These are phyloP conservation scores for Globisporangium solare DNA, from an alignment of 352 stramenopile species.

Conservation along the genomic window DNA sequence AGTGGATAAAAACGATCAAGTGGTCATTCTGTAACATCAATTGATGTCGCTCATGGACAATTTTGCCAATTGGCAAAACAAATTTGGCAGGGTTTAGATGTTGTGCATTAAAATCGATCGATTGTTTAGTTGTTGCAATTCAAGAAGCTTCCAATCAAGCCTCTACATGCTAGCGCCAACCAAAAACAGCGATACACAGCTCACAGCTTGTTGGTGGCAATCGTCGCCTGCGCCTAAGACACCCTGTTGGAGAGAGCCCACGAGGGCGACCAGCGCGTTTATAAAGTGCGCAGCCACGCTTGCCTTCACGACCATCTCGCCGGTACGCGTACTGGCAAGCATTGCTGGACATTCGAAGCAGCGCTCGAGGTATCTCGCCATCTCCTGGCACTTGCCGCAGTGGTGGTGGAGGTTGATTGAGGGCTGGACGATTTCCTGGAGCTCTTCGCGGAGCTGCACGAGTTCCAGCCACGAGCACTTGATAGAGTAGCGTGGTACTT, in stretches of 20 bases:
- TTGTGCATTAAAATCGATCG: no score
- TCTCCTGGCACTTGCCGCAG: neutral
- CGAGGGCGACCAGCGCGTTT: neutral
- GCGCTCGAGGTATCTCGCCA: conserved; percentile 1
- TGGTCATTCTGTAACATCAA: no score
- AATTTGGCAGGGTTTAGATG: no score
- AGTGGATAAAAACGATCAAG: no score
- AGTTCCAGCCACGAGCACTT: neutral
- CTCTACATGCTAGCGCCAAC: no score
- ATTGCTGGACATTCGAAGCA: conserved; percentile 4
- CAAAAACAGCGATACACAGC: neutral
- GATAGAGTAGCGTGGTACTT: neutral
- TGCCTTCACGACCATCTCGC: neutral
- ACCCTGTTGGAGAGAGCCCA: no score
- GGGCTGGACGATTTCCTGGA: neutral
- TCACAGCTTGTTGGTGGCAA: neutral
- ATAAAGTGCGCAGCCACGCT: neutral
- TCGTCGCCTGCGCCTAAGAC: neutral
- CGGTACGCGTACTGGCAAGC: neutral
- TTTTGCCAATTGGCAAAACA: no score
- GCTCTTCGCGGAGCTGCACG: neutral
- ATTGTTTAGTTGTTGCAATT: no score
- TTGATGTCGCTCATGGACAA: no score
- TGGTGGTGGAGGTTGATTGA: neutral
- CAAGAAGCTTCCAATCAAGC: no score